A percentile compares a stretch with the other conserved stretches of the same genome.
Evolutionary conservation across 1,284 basidiomycete species (phyloP).

Genomic region (Volvariella volvacea): DNA sequence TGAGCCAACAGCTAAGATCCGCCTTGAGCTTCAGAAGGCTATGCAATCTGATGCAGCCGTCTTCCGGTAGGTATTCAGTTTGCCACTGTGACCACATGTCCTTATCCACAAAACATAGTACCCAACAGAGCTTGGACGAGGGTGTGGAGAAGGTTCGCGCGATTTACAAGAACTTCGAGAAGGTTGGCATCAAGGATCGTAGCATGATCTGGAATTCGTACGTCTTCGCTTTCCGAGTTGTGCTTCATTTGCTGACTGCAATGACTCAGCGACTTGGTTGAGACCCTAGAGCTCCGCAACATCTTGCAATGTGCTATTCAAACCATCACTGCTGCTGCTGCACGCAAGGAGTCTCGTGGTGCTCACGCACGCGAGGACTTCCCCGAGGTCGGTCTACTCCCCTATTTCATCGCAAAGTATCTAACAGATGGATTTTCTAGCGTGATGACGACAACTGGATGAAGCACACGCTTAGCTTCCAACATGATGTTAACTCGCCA

Average conservation of each 20-base stretch:
- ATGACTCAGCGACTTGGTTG: conserved; percentile 92
- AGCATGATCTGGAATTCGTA: conserved; percentile 99
- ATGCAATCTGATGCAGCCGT: conserved; percentile 96
- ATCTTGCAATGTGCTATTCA: conserved; percentile 92
- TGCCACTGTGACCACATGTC: not conserved
- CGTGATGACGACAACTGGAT: conserved; percentile 90
- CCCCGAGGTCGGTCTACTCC: conserved; percentile 58
- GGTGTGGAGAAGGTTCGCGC: conserved; percentile 84
- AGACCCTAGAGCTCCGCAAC: conserved; percentile 97
- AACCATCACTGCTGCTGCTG: conserved; percentile 92
- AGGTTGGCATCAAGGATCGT: conserved; percentile 95
- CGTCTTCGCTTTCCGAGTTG: conserved; percentile 11
- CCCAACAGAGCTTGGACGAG: conserved; percentile 86
- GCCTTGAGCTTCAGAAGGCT: conserved; percentile 96
- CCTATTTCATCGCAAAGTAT: conserved; percentile 2
- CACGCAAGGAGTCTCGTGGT: conserved; percentile 95
- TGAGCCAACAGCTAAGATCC: conserved; percentile 84
- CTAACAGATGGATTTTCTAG: conserved; percentile 26
- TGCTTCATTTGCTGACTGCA: conserved; percentile 22
- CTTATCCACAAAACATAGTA: conserved; percentile 46
- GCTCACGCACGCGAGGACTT: conserved; percentile 97
- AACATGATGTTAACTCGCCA: conserved; percentile 65
- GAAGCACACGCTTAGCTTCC: conserved; percentile 91
- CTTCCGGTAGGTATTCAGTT: conserved; percentile 53
- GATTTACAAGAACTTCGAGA: conserved; percentile 84